Evolutionary conservation across 768 basidiomycete species (phyloP).

Genomic region (Russula vinacea): DNA sequence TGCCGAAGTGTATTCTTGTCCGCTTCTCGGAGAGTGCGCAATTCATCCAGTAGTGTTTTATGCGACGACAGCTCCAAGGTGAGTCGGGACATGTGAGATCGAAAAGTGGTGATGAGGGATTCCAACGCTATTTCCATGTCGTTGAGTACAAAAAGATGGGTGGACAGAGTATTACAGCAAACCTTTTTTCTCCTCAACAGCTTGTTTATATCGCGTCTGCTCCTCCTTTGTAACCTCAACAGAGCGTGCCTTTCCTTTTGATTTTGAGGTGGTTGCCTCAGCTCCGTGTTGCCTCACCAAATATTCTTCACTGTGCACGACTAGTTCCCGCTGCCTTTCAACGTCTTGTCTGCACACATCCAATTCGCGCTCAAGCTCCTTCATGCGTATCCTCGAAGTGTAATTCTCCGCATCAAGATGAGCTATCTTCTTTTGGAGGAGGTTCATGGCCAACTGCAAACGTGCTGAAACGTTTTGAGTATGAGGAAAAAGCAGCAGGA

Average conservation of each 20-base stretch:
- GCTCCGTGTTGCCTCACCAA: conserved; percentile 35
- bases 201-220: conserved; percentile 60
- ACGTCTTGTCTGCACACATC: conserved; percentile 82
- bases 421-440: conserved; percentile 64
- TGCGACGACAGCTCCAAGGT: conserved; percentile 79
- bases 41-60: conserved; percentile 62
- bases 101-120: conserved; percentile 68
- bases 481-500: conserved; percentile 5
- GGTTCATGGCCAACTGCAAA: conserved; percentile 56
- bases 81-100: conserved; percentile 70
- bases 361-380: conserved; percentile 82
- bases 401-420: conserved; percentile 80
- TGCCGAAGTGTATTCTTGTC: conserved; percentile 56
- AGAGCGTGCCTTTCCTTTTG: conserved; percentile 39
- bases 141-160: neutral
- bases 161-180: conserved; percentile 20
- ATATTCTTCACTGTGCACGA: conserved; percentile 55
- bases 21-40: conserved; percentile 59
- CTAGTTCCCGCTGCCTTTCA: conserved; percentile 59
- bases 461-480: conserved; percentile 44
- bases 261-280: conserved; percentile 35
- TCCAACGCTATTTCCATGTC: conserved; percentile 60
- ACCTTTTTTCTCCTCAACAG: conserved; percentile 90
- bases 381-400: conserved; percentile 75
- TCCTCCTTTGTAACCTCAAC: conserved; percentile 23